These are phyloP conservation scores for Pseudocercospora musae DNA, from an alignment of 2,329 filamentous ascomycete species.

Conservation along the genomic window DNA sequence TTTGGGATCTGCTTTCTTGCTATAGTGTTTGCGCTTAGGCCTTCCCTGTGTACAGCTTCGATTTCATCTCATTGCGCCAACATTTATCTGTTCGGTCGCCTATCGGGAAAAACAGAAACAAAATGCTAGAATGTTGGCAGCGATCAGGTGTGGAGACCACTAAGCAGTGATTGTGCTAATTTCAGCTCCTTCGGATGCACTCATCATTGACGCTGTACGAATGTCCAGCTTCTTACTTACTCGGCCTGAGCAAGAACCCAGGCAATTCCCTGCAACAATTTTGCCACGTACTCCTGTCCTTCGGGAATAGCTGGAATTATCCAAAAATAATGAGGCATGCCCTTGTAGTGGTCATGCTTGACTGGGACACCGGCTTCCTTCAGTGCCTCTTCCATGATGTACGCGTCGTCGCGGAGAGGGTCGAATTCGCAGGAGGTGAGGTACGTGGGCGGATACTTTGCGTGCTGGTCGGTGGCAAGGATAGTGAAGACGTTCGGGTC, in stretches of 20 bases:
- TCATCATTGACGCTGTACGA: too few species aligned
- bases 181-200: neutral
- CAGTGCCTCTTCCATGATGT: conserved; percentile 51
- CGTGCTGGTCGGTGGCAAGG: conserved; percentile 22
- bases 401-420: conserved; percentile 49
- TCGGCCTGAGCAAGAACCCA: conserved; percentile 17
- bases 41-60: neutral
- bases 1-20: neutral
- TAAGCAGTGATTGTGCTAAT: neutral
- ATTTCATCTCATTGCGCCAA: too few species aligned
- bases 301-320: conserved; percentile 26
- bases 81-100: too few species aligned
- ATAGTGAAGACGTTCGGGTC: conserved; percentile 23
- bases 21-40: neutral
- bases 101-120: too few species aligned
- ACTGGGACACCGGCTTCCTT: conserved; percentile 38
- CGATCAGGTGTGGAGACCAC: too few species aligned
- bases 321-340: conserved; percentile 43
- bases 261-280: conserved; percentile 21
- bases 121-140: too few species aligned
- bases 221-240: neutral
- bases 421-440: conserved; percentile 53
- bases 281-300: conserved; percentile 18
- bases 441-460: conserved; percentile 45
- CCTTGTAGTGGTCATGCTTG: conserved; percentile 21